Base-by-base conservation (phyloP, 371 early-diverging fungal species). In the Mortierella sp. region DNA sequence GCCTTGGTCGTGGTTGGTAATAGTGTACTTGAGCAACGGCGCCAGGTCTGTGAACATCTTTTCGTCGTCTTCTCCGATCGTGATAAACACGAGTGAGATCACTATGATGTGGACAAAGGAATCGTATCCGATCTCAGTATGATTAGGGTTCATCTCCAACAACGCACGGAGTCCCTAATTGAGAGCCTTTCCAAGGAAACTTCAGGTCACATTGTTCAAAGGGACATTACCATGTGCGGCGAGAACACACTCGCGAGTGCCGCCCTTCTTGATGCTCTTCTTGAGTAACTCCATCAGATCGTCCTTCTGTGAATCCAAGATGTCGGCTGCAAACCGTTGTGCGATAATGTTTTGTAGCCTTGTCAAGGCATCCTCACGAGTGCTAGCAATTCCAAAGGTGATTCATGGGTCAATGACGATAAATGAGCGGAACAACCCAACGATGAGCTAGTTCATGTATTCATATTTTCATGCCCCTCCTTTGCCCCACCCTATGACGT, bases 61-160 rank as follows among this genome's bases (percentile, higher is more conserved):
- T 54, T 89, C 90, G 28, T 85, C 84, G 43, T 84, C 88, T 26
- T 86, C 84, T 30, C 91, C 91, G 61, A 90, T 82, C 45, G 84
- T 90, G 34, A 93, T 73, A 72, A 93, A 93, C 18, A 83, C 81
- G 10, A 91, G 81, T 10, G 86, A 81, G 23, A 90, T 83, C 3
- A 82, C 83, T 84, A 78, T 28, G 16, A 59, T 34, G 34, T 34
- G 34, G n/a, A 48, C 19, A 21, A 58, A 21, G 45, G n/a, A 50
- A 43, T 6, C 34, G 34, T 34, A 34, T 34, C 34, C 34, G 34
- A 34, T 34, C 4, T 34, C 10, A 34, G 34, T 34, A 34, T 7
- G 7, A 34, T 34, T 34, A 34, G 34, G 34, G 34, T 34, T 34
- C 34, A 7, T 4, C 34, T n/a, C n/a, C n/a, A n/a, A n/a, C n/a